Evolutionary conservation across 176 grass and related monocot species (phyloP), one percentile per base, ranked within the genome.

Genomic region (Avena atlantica): DNA sequence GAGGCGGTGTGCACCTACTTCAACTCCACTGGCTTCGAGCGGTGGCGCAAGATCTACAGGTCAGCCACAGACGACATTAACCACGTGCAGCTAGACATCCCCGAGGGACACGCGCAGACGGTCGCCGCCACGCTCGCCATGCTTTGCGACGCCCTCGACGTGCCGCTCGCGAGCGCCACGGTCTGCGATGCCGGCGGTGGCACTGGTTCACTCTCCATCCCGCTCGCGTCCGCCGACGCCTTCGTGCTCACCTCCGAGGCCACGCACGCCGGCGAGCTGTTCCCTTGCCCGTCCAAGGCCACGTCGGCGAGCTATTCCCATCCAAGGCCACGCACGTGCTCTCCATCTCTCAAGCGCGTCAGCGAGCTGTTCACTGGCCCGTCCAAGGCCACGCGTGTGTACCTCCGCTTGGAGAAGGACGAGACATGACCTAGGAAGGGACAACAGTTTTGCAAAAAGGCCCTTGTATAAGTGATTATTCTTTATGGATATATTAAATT

Each of bases 61-160:
- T 87, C 91, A 2, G 52, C 86, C 15, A 93, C 93, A 13, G 90
- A 92, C 69, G 88, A 86, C 87, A 93, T 98, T 57, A 98, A 98
- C 87, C 87, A 90, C 79, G 94, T 98, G 40, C 97, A 96, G 90
- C 97, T 98, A 14, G 97, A 98, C 88, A 98, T 98, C 89, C 92
- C 90, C 2, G 86, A 89, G 20, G 94, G 93, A 53, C 97, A 98
- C 91, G 86, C 94, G 78, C 52, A 94, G 88, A 96, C 97, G 27
- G 92, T 98, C 13, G 89, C 83, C 1, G 85, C 84, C 12, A 53
- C 97, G 9, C 91, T 98, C 15, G 13, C 84, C 57, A 94, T 98
- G 92, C 94, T 98, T 12, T 88, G 92, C 2, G 94, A 98, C 81
- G 20, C 69, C 15, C 36, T 85, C 8, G 73, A 76, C 73, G 61